Evolutionary conservation across 352 stramenopile genomes (phyloP), one percentile per base, ranked within the genome.

Genomic region (Globisporangium emineosum): DNA sequence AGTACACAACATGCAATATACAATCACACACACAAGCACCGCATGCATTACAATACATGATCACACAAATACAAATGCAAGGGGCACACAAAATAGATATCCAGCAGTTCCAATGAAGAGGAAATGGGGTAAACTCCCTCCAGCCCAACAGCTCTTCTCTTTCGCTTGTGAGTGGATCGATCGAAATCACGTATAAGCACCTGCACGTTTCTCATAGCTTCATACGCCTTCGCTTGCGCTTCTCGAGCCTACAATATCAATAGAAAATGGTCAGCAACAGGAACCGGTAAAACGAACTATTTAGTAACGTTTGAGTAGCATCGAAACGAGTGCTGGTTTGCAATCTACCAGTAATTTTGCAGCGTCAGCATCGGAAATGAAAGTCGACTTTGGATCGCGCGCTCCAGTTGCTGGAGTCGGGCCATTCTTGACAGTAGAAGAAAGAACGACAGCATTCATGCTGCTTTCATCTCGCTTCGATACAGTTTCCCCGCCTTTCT

Each of bases 161-260:
- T 56, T 25, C 13, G 19, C 13, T 6, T 42, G 53, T 19, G 33
- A 23, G 10, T 23, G 27, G 29, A 40, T n/a, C 1, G 9, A 40
- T 52, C 19, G 9, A 27, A 57, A 32, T 8, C 27, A 57, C 32
- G 17, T n/a, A 37, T 30, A 59, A 45, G 27, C 43, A 74, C 68
- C 60, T 72, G 53, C 35, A 65, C 57, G 17, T 64, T 75, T 21
- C 64, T 37, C 57, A 79, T 71, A 3, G 65, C 66, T 56, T 74
- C 57, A 47, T 75, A 72, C 19, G 68, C 67, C 53, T 57, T 70
- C 5, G 55, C 66, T 55, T 77, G 62, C 5, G 68, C 71, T 55
- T 72, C 62, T 33, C 64, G 59, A 15, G 57, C 69, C 72, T 79
- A 49, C 30, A 50, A 2, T 6, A 9, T 47, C 40, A 47, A 47